These are phyloP conservation scores for Choricystis sp. DNA, from an alignment of 139 green algal genomes.

Conservation along the genomic window DNA sequence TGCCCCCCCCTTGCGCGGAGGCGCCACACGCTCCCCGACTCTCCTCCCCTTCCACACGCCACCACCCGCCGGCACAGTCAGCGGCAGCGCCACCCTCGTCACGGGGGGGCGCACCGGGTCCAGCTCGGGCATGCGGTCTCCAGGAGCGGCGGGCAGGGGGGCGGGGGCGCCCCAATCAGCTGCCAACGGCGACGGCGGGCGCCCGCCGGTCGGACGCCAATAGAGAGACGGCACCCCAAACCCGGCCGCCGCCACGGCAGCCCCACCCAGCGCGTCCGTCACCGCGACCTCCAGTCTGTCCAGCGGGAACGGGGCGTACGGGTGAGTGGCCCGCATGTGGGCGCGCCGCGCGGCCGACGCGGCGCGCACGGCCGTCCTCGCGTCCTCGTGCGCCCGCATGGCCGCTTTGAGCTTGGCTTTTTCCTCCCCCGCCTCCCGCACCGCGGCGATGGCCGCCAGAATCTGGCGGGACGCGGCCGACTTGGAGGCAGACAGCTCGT, in stretches of 20 bases:
- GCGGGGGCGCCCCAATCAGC: background rate
- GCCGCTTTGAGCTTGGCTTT: background rate
- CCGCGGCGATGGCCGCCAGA: background rate
- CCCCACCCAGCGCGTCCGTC: background rate
- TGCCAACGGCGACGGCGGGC: too few relatives aligned
- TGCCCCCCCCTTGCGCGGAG: too few relatives aligned
- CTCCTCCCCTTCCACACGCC: too few relatives aligned
- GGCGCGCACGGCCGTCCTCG: background rate
- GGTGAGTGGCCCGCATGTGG: slow-evolving; percentile 16
- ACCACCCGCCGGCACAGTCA: too few relatives aligned
- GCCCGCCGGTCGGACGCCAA: too few relatives aligned
- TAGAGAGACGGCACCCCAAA: background rate
- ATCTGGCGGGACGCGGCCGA: background rate
- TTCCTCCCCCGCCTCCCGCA: background rate
- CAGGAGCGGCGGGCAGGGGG: background rate
- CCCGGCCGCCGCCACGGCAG: background rate
- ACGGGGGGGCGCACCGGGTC: background rate
- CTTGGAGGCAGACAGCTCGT: slow-evolving; percentile 4
- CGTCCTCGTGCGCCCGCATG: background rate
- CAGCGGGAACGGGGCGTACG: slow-evolving; percentile 28
- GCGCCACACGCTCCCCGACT: too few relatives aligned
- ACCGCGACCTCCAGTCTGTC: slow-evolving; percentile 24
- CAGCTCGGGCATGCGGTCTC: background rate
- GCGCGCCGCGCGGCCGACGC: background rate
- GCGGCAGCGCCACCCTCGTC: too few relatives aligned